phyloP scores from a whole-genome alignment of 2,329 filamentous ascomycete genomes.

The Metarhizium robertsii region DNA sequence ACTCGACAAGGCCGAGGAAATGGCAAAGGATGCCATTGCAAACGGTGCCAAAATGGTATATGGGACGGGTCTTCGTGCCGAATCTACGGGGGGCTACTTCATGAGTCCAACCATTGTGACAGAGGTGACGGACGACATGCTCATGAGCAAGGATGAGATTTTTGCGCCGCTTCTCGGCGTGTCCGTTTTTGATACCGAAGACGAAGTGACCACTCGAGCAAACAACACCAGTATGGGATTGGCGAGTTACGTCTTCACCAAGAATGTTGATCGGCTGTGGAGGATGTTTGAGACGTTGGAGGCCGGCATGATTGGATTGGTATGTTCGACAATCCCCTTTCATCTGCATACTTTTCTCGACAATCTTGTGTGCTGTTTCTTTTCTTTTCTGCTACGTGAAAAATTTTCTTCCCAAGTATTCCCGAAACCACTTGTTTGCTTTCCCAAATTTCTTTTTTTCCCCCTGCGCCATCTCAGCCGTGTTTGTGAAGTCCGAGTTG shows the following conservation, averaged over 20 bases:
- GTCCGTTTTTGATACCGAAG: slow-evolving; percentile 60
- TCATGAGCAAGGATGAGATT: slow-evolving; percentile 58
- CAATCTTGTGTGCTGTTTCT: not conserved
- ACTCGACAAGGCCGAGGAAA: slow-evolving; percentile 30
- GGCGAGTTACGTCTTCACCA: slow-evolving; percentile 62
- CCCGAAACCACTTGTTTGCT: not conserved
- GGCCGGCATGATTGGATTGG: slow-evolving; percentile 26
- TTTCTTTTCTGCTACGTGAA: not conserved
- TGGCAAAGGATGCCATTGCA: slow-evolving; percentile 47
- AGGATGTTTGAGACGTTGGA: slow-evolving; percentile 40
- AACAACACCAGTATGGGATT: slow-evolving; percentile 60
- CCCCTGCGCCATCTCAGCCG: not conserved
- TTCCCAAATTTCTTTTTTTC: not conserved
- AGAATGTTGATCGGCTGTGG: slow-evolving; percentile 30
- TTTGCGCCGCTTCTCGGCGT: slow-evolving; percentile 64
- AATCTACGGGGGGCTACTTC: slow-evolving; percentile 47
- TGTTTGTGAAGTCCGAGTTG: not conserved
- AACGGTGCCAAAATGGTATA: slow-evolving; percentile 48
- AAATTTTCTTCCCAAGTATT: not conserved
- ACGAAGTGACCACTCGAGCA: slow-evolving; percentile 57
- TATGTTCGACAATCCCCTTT: slow-evolving; percentile 13
- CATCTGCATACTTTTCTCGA: not conserved
- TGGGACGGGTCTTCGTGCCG: slow-evolving; percentile 42
- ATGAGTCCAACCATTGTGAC: slow-evolving; percentile 61
- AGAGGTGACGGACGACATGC: slow-evolving; percentile 58